Base-by-base conservation (phyloP, 2,329 filamentous ascomycete species). In the Neurospora sp. region DNA sequence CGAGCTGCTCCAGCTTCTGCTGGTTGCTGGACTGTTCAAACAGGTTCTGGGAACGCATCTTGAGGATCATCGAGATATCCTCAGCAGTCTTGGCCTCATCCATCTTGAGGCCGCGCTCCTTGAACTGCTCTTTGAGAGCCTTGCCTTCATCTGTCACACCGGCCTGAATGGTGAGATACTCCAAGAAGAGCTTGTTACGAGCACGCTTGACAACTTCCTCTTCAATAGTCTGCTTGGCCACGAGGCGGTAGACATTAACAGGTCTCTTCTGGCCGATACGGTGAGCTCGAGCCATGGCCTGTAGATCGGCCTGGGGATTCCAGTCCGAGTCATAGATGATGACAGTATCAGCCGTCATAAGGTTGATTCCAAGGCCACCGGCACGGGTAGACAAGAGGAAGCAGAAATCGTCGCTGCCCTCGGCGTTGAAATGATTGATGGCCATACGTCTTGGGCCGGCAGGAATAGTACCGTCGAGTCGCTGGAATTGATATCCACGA, bases 391-490 rank as follows among this genome's bases (percentile, higher is more conserved):
- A 99, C 1, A 99, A 86, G 65, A 99, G 83, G 80, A 99, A 99
- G 77, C 93, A 97, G 77, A 99, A 99, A 77, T 99, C 96, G 4
- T 93, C 91, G 78, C 96, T 99, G 11, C 90, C 93, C 1, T 95
- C 92, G n/a, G 94, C 93, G 77, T 99, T 99, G 84, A 97, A 99
- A 79, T 98, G 95, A 75, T 99, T 96, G 77, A 99, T 99, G 3
- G 96, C 94, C 82, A 97, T 91, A 71, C 94, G 92, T 76, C 96
- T 89, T 71, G 94, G 90, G 1, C 89, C 91, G 12, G 96, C 92
- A 40, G 92, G 91, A 74, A 99, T 97, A 2, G 96, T 99, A 74
- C 96, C 96, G 78, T 99, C 96, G 8, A 99, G 87, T 19, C 96
- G 88, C 78, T 99, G 96, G 77, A 96, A 98, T 71, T 96, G 90